phyloP scores from a whole-genome alignment of 2,329 filamentous ascomycete genomes.

The Microdochium trichocladiopsis region DNA sequence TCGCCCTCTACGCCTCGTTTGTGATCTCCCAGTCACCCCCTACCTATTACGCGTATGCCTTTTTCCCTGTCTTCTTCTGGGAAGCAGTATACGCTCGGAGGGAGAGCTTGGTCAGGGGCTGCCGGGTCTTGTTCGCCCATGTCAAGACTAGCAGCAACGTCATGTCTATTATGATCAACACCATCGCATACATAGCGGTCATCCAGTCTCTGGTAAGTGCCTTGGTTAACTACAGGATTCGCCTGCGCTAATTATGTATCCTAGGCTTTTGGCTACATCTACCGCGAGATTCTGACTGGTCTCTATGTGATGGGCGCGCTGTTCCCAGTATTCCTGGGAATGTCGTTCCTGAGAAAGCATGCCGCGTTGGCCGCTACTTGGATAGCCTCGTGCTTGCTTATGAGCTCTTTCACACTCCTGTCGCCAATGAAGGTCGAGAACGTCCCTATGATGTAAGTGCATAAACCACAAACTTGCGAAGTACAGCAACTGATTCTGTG shows the following conservation, averaged over 20 bases:
- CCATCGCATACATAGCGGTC: conserved; percentile 61
- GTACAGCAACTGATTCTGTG: conserved; percentile 9
- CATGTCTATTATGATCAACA: conserved; percentile 55
- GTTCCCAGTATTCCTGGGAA: conserved; percentile 73
- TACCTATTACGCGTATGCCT: conserved; percentile 84
- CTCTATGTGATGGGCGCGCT: conserved; percentile 69
- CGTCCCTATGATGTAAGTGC: conserved; percentile 61
- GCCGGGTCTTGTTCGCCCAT: conserved; percentile 61
- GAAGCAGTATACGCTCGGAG: conserved; percentile 84
- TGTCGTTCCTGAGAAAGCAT: conserved; percentile 64
- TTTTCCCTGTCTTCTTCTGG: conserved; percentile 95
- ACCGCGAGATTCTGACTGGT: conserved; percentile 77
- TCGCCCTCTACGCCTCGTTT: conserved; percentile 71
- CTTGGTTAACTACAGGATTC: conserved; percentile 1
- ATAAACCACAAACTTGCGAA: conserved; percentile 8
- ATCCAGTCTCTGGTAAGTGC: conserved; percentile 67
- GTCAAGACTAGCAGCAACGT: conserved; percentile 53
- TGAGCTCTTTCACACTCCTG: conserved; percentile 88
- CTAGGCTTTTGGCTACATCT: conserved; percentile 85
- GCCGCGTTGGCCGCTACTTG: conserved; percentile 59
- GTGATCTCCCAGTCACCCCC: conserved; percentile 70
- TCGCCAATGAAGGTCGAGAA: conserved; percentile 74
- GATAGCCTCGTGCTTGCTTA: conserved; percentile 68
- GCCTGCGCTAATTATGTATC: conserved; percentile 1
- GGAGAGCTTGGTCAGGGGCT: conserved; percentile 60